These are phyloP conservation scores for Paraconiothyrium brasiliense DNA, from an alignment of 2,329 filamentous ascomycete genomes.

Conservation along the genomic window DNA sequence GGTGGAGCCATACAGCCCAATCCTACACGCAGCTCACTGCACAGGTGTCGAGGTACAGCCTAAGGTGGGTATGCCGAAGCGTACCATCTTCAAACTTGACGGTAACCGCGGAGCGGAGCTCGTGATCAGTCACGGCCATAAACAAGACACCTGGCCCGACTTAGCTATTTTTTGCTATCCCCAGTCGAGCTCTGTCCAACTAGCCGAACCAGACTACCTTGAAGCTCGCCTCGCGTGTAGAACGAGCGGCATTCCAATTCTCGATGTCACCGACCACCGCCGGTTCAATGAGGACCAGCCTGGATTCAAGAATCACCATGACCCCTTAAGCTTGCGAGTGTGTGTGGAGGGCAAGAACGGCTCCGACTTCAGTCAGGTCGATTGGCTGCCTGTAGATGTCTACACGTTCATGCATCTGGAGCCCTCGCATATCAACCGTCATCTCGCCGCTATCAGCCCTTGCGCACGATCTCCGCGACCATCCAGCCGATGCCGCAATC, in stretches of 20 bases:
- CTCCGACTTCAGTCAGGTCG: constrained; percentile 36
- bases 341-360: constrained; percentile 43
- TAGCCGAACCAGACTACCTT: constrained; percentile 19
- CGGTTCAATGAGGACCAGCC: constrained; percentile 34
- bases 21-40: constrained; percentile 43
- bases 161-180: constrained; percentile 46
- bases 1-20: constrained; percentile 42
- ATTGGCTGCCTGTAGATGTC: constrained; percentile 45
- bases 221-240: constrained; percentile 36
- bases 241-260: constrained; percentile 35
- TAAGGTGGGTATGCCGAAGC: constrained; percentile 19
- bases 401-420: constrained; percentile 46
- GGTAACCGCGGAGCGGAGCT: constrained; percentile 33
- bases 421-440: constrained; percentile 49
- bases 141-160: constrained; percentile 31
- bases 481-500: not conserved
- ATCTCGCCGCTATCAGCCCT: constrained; percentile 45
- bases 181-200: constrained; percentile 18
- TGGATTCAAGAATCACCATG: constrained; percentile 21
- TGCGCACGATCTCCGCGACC: not conserved
- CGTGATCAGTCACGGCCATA: constrained; percentile 25
- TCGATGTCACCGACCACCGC: constrained; percentile 43
- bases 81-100: constrained; percentile 31
- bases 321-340: constrained; percentile 36
- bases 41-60: constrained; percentile 25